These are phyloP conservation scores for Talaromyces sp. DNA, from an alignment of 2,329 filamentous ascomycete species.

Conservation along the genomic window DNA sequence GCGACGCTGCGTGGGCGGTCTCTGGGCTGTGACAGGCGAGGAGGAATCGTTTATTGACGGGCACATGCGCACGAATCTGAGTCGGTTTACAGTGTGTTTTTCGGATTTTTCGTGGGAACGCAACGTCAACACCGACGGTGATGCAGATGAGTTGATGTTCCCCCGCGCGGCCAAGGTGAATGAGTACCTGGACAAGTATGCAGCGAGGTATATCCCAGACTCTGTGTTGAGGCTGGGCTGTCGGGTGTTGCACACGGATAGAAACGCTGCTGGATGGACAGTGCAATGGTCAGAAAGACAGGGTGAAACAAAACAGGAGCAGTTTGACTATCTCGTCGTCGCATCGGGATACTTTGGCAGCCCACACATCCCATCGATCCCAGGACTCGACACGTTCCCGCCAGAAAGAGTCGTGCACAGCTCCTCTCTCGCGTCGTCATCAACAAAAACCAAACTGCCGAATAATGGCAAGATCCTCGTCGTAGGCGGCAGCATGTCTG, in stretches of 20 bases:
- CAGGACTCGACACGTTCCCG: conserved; percentile 21
- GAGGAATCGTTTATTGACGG: conserved; percentile 47
- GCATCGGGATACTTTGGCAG: conserved; percentile 71
- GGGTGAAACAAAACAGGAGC: background rate
- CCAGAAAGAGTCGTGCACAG: conserved; percentile 59
- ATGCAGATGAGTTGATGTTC: conserved; percentile 42
- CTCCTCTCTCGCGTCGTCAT: conserved; percentile 48
- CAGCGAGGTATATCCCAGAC: conserved; percentile 49
- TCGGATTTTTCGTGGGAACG: conserved; percentile 64
- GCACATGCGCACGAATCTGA: conserved; percentile 59
- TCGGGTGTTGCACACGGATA: conserved; percentile 26
- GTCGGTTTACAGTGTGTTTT: conserved; percentile 61
- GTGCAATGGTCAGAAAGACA: conserved; percentile 29
- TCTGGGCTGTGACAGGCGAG: conserved; percentile 56
- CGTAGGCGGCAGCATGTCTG: conserved; percentile 77
- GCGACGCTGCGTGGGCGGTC: conserved; percentile 61
- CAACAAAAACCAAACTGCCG: background rate
- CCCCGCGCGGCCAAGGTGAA: conserved; percentile 74
- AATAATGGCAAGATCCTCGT: conserved; percentile 60
- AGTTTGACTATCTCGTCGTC: conserved; percentile 59
- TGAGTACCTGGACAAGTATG: conserved; percentile 62
- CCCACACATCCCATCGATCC: conserved; percentile 47
- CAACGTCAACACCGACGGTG: conserved; percentile 37
- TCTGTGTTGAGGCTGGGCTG: conserved; percentile 46
- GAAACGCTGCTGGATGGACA: conserved; percentile 22